Base-by-base conservation (phyloP, 345 rosid genomes). In the Chamaenerion angustifolium region DNA sequence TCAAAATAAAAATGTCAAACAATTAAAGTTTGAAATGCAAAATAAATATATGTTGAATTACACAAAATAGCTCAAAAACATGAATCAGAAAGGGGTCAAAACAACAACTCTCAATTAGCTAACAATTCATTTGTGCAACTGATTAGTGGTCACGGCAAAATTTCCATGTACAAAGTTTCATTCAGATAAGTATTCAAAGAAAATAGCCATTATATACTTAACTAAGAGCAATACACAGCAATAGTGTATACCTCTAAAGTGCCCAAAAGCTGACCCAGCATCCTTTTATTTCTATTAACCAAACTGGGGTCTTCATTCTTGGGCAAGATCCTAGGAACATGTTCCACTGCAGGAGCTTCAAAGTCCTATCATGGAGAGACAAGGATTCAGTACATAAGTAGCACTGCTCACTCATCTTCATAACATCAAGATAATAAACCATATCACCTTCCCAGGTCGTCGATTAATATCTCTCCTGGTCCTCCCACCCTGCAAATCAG, bases 261-360 rank as follows among this genome's bases (percentile, higher is more conserved):
- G 47, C 98, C 98, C 58, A 82, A 68, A 64, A 92, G 96, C 68
- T 82, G 95, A 43, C 95, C 98, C 45, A 92, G 60, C 94, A 92
- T 92, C 68, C 98, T 79, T 70, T 75, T 92, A 71, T 92, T 92
- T 70, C 98, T 77, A 62, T 69, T 84, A 62, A 87, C 83, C 71
- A 87, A 64, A 35, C 76, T 87, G 43, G 95, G 98, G 76, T 92
- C 98, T 69, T 92, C 95, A 61, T 87, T 60, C 78, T 80, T 87
- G 0, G 94, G 98, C 46, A 92, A 65, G 58, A 77, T 75, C 78
- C 98, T 78, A 10, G 98, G 96, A 50, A 79, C 63, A 67, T 77
- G 93, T 67, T 84, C 94, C 23, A 66, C 52, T 15, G 72, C 51
- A 2, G 67, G 79, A 54, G 52, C 58, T 18, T 73, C 85, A 61